Evolutionary conservation across 495 filamentous ascomycete genomes (phyloP).

Genomic region (Aspergillus mulundensis): DNA sequence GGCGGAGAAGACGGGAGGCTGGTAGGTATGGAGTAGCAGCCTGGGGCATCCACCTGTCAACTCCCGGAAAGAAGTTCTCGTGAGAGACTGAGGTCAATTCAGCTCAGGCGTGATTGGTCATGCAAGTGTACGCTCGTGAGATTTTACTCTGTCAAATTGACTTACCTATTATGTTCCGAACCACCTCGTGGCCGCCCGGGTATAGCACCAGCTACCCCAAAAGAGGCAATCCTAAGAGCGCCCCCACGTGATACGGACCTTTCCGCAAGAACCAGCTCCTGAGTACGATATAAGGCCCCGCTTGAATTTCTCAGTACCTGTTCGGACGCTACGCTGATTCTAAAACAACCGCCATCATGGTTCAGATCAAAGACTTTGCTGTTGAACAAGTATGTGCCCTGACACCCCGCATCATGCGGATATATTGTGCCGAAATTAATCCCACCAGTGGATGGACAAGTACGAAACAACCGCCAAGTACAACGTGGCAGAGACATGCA

Average conservation of each 20-base stretch:
- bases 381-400: slow-evolving; percentile 64
- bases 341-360: slow-evolving; percentile 45
- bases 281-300: background rate
- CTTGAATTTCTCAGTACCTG: background rate
- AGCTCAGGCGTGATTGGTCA: background rate
- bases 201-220: background rate
- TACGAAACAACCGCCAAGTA: slow-evolving; percentile 71
- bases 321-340: background rate
- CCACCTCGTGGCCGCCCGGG: background rate
- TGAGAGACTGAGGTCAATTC: background rate
- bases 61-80: background rate
- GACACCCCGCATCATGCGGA: slow-evolving; percentile 7
- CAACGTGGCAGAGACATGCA: slow-evolving; percentile 87
- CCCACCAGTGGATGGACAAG: slow-evolving; percentile 78
- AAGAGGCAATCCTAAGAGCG: background rate
- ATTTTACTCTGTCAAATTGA: background rate
- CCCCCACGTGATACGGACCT: slow-evolving; percentile 6
- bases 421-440: slow-evolving; percentile 3
- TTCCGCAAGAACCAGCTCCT: background rate
- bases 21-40: slow-evolving; percentile 9
- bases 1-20: slow-evolving; percentile 26
- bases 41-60: slow-evolving; percentile 22
- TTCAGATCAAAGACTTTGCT: slow-evolving; percentile 65
- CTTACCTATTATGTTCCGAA: background rate
- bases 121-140: background rate